A percentile compares a stretch with the other conserved stretches of the same genome.
Evolutionary conservation across 345 rosid genomes (phyloP).

Genomic region (Physaria fendleri): DNA sequence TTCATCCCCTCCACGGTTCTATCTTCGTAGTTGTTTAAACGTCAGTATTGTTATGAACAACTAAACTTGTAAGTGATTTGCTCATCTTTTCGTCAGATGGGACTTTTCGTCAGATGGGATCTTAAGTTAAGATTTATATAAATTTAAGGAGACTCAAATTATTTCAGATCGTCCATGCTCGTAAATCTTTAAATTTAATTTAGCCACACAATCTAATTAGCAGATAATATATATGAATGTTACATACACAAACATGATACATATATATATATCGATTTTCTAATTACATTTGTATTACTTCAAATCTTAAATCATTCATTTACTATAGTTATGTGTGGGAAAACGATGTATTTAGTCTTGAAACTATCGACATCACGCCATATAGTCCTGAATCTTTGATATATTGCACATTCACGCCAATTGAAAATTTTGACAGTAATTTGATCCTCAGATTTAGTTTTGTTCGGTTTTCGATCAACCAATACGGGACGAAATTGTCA

Average conservation of each 20-base stretch:
- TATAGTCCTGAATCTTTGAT: too few species aligned
- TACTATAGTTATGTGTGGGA: not conserved
- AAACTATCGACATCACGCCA: too few species aligned
- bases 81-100: not conserved
- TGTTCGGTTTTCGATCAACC: too few species aligned
- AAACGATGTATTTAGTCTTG: too few species aligned
- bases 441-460: too few species aligned
- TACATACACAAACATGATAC: too few species aligned
- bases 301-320: too few species aligned
- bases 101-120: not conserved
- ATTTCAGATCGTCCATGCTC: not conserved
- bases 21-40: not conserved
- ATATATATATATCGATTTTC: not conserved
- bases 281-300: not conserved
- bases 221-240: not conserved
- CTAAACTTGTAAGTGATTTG: not conserved
- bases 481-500: too few species aligned
- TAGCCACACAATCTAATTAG: not conserved
- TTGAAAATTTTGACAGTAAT: too few species aligned
- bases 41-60: not conserved
- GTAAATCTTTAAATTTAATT: not conserved
- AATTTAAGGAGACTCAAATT: not conserved
- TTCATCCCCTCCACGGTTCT: slow-evolving; percentile 3
- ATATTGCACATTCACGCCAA: too few species aligned
- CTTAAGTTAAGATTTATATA: too few species aligned